Evolutionary conservation across 2,329 filamentous ascomycete genomes (phyloP).

Genomic region (Ascocoryne sarcoides): DNA sequence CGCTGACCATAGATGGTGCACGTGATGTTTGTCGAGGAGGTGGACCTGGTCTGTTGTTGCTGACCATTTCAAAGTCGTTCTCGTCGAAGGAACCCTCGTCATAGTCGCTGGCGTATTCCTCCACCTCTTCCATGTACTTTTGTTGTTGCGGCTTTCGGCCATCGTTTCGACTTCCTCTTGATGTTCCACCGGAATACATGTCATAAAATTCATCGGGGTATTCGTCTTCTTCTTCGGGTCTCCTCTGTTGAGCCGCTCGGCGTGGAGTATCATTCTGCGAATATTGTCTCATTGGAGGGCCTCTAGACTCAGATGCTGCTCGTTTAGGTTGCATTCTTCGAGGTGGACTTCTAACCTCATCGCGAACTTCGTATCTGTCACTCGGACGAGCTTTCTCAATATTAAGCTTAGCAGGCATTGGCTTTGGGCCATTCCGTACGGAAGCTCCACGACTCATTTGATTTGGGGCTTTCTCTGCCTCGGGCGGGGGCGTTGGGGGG

Average conservation of each 20-base stretch:
- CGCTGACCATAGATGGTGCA: conserved; percentile 24
- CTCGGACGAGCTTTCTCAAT: conserved; percentile 47
- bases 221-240: conserved; percentile 41
- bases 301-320: conserved; percentile 43
- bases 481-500: conserved; percentile 96
- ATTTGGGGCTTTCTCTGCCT: conserved; percentile 55
- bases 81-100: conserved; percentile 65
- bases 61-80: conserved; percentile 72
- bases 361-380: conserved; percentile 30
- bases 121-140: conserved; percentile 64
- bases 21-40: conserved; percentile 32
- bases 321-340: conserved; percentile 37
- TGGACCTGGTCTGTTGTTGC: conserved; percentile 42
- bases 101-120: conserved; percentile 66
- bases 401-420: conserved; percentile 53
- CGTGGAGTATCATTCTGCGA: conserved; percentile 24
- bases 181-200: conserved; percentile 41
- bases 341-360: conserved; percentile 29
- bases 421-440: conserved; percentile 53
- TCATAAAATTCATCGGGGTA: conserved; percentile 56
- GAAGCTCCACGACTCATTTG: conserved; percentile 46
- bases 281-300: conserved; percentile 30
- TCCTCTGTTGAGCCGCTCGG: conserved; percentile 18
- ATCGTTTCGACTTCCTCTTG: conserved; percentile 31
- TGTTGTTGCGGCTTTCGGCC: conserved; percentile 38